phyloP scores from a whole-genome alignment of 345 rosid genomes.

The Clausena lansium region DNA sequence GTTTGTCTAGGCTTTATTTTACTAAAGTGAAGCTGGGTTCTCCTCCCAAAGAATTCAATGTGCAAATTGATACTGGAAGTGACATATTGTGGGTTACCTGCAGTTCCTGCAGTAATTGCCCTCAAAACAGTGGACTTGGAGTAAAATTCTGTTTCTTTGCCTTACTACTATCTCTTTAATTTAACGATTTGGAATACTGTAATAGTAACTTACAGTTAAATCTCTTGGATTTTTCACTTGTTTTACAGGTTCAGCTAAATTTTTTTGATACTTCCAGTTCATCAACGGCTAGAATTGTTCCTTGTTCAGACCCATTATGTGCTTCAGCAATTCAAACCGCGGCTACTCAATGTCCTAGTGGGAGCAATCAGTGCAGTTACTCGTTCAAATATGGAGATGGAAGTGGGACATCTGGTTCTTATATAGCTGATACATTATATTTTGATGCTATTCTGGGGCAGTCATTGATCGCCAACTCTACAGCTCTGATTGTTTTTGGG shows the following conservation, averaged over 20 bases:
- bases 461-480: constrained; percentile 69
- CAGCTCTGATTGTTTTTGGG: constrained; percentile 84
- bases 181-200: constrained; percentile 4
- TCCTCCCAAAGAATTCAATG: constrained; percentile 93
- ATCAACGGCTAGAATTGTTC: constrained; percentile 55
- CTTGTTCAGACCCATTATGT: constrained; percentile 54
- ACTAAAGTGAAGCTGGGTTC: constrained; percentile 92
- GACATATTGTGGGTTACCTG: constrained; percentile 93
- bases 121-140: constrained; percentile 85
- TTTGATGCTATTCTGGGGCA: constrained; percentile 73
- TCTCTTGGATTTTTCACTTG: constrained; percentile 16
- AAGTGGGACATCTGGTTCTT: constrained; percentile 93
- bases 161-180: constrained; percentile 1
- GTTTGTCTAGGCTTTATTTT: constrained; percentile 72
- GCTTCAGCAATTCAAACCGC: constrained; percentile 57
- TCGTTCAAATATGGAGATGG: constrained; percentile 89
- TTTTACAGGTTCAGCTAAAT: constrained; percentile 70
- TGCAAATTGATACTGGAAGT: constrained; percentile 98
- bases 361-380: constrained; percentile 76
- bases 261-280: constrained; percentile 71
- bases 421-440: constrained; percentile 62
- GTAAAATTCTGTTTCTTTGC: constrained; percentile 41
- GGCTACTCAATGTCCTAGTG: constrained; percentile 59
- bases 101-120: constrained; percentile 77
- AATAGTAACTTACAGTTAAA: constrained; percentile 15